Evolutionary conservation across 192 early-diverging fungal genomes (phyloP), one percentile per base, ranked within the genome.

Genomic region (Entomortierella chlamydospora): DNA sequence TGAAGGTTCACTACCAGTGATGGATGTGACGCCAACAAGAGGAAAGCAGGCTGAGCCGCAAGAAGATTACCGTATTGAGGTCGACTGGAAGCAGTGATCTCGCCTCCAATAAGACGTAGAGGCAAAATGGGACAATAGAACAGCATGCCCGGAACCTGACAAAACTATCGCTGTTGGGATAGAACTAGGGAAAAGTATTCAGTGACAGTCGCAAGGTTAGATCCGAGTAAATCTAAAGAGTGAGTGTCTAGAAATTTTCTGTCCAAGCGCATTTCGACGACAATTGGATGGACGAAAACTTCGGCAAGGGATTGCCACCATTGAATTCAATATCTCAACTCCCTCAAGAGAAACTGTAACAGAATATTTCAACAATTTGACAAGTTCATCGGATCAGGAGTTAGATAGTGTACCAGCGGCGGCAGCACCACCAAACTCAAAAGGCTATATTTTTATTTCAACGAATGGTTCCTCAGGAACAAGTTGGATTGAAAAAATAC

Each of bases 181-280:
- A 25, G 60, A 62, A 12, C 60, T 42, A 13, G 60, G 60, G 60
- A 50, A 23, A 17, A 20, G 12, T 43, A 62, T 22, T 43, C 60
- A 2, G 47, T 62, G 60, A 49, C 45, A 3, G 60, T 41, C 2
- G 26, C 60, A 15, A 15, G 11, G 20, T 15, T 62, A 5, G 45
- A 49, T 39, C 60, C 43, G 15, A 15, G 7, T 2, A 26, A 29
- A 2, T 9, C 33, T 41, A 45, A 45, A 3, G 43, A 34, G 9
- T 42, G 43, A 17, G 43, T 62, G 3, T 41, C 39, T 12, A 37
- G 60, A 29, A 34, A 15, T 7, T 62, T 49, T 30, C 28, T 62
- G 1, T 49, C 43, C 26, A 15, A 41, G 20, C 60, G n/a, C n/a
- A n/a, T n/a, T n/a, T n/a, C n/a, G n/a, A n/a, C n/a, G n/a, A 6